phyloP scores from a whole-genome alignment of 2,329 filamentous ascomycete genomes.

The Fusarium clavum region DNA sequence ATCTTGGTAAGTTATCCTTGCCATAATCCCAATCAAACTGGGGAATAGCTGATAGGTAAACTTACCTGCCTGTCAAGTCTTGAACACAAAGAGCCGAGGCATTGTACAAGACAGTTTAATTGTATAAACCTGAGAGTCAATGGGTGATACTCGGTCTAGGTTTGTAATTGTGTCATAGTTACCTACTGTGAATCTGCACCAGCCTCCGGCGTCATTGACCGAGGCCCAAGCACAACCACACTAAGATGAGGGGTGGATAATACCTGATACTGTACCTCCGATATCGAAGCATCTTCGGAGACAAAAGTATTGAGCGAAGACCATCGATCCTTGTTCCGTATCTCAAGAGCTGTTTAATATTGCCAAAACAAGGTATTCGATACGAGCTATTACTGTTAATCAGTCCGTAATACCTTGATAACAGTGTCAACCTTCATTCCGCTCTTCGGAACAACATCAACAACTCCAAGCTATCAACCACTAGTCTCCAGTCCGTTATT shows the following conservation, averaged over 20 bases:
- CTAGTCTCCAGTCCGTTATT: constrained; percentile 6
- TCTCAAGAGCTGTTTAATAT: background rate
- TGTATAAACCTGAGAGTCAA: background rate
- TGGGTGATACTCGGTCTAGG: background rate
- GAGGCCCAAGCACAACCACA: background rate
- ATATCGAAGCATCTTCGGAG: background rate
- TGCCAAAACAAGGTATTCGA: background rate
- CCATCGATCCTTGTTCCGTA: constrained; percentile 8
- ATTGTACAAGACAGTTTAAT: background rate
- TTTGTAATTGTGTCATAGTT: background rate
- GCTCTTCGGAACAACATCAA: background rate
- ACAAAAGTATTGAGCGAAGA: constrained; percentile 7
- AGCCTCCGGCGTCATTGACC: background rate
- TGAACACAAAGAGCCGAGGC: background rate
- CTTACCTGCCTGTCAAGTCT: background rate
- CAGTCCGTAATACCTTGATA: constrained; percentile 20
- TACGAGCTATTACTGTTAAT: background rate
- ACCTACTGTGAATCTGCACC: background rate
- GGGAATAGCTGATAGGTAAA: constrained; percentile 4
- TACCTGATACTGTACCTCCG: background rate
- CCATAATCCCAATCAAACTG: background rate
- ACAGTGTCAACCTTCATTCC: background rate
- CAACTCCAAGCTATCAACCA: constrained; percentile 12
- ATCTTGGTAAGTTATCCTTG: background rate
- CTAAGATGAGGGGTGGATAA: background rate